Percentiles rank a stretch among this genome's conserved stretches.
Conservation (phyloP, 1,139 yeast species). For the Yamadazyma jaroonii region DNA sequence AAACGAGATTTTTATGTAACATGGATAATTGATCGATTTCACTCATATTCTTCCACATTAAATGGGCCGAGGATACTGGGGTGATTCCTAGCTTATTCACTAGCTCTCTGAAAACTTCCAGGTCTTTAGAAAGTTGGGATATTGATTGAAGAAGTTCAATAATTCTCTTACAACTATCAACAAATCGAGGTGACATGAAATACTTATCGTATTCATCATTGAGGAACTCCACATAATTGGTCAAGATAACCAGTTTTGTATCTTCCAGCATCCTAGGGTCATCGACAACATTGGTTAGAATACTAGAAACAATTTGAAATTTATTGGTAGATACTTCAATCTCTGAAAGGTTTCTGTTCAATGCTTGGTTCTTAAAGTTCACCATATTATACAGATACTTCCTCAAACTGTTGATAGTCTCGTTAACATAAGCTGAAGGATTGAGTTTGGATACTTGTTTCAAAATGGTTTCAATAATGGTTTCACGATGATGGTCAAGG, state of each 20-base stretch:
- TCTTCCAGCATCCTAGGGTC: constrained; percentile 5
- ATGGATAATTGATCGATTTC: constrained; percentile 22
- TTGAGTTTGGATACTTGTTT: constrained; percentile 24
- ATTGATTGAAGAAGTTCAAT: constrained; percentile 24
- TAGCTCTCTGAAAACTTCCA: constrained; percentile 18
- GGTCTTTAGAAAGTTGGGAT: constrained; percentile 15
- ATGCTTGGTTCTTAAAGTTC: constrained; percentile 8
- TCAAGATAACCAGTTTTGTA: constrained; percentile 7
- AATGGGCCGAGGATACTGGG: constrained; percentile 22
- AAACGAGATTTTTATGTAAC: constrained; percentile 26
- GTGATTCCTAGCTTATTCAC: constrained; percentile 32
- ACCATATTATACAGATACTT: constrained; percentile 18
- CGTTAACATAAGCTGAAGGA: constrained; percentile 24
- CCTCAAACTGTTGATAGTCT: constrained; percentile 21
- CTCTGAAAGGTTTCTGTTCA: constrained; percentile 9
- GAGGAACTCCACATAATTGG: constrained; percentile 19
- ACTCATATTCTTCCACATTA: constrained; percentile 25
- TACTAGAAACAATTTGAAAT: constrained; percentile 7
- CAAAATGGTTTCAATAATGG: constrained; percentile 21
- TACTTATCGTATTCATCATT: constrained; percentile 28
- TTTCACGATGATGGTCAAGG: constrained; percentile 22
- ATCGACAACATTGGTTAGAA: constrained; percentile 9
- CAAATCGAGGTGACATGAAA: constrained; percentile 22
- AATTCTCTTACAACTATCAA: constrained; percentile 28
- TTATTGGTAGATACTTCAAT: constrained; percentile 11